Evolutionary conservation across 2,329 filamentous ascomycete species (phyloP).

Genomic region (Penicillium decumbens): DNA sequence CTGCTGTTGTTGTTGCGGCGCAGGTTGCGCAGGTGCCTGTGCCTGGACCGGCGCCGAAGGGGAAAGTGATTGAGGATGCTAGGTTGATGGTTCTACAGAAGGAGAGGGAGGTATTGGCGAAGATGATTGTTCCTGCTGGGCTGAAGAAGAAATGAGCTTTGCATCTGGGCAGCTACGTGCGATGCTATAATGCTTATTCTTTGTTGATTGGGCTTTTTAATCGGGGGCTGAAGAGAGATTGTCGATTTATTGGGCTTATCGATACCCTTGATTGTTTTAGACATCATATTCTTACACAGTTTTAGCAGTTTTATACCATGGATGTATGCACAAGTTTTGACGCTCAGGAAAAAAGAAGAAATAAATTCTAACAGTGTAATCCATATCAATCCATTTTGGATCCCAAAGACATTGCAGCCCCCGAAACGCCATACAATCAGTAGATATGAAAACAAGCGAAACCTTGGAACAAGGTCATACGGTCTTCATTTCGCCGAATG

Average conservation of each 20-base stretch:
- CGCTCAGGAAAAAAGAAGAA: no score
- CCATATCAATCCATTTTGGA: background rate
- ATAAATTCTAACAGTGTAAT: background rate
- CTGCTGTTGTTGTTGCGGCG: conserved; percentile 15
- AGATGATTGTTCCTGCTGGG: conserved; percentile 51
- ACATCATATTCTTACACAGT: background rate
- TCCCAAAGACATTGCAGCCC: background rate
- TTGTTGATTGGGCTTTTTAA: background rate
- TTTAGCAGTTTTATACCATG: background rate
- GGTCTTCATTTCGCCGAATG: background rate
- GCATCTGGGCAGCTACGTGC: background rate
- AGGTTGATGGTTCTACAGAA: conserved; percentile 61
- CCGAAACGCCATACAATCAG: background rate
- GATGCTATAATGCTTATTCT: background rate
- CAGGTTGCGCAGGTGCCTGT: conserved; percentile 16
- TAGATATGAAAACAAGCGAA: background rate
- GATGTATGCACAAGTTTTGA: background rate
- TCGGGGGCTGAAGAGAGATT: background rate
- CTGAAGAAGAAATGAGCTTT: conserved; percentile 27
- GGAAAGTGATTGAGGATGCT: conserved; percentile 57
- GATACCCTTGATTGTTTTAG: background rate
- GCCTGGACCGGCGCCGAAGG: conserved; percentile 42
- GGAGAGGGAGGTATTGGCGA: conserved; percentile 63
- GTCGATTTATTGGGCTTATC: background rate
- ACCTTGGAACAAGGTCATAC: background rate